Evolutionary conservation across 441 rosid genomes (phyloP).

Genomic region (Flueggea neowawraea): DNA sequence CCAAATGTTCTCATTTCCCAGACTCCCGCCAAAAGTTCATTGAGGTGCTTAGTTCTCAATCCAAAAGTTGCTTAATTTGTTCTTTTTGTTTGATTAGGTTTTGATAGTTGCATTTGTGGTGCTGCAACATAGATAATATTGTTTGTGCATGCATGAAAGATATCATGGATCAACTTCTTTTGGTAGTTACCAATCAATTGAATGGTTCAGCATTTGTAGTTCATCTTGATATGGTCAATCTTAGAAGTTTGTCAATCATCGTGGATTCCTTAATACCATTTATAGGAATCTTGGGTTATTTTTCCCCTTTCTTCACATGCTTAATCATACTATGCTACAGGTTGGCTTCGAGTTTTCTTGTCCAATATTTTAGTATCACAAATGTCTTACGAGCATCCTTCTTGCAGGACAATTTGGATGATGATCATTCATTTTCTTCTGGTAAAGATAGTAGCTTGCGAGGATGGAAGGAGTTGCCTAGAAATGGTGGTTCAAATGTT

Average conservation of each 20-base stretch:
- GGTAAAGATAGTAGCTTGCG: conserved; percentile 57
- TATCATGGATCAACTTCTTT: too few species aligned
- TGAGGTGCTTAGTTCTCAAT: conserved; percentile 13
- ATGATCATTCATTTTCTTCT: conserved; percentile 35
- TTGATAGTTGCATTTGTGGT: too few species aligned
- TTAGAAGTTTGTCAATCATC: too few species aligned
- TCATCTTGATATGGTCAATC: too few species aligned
- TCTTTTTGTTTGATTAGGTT: too few species aligned
- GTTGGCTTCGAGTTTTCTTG: neutral
- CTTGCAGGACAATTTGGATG: conserved; percentile 61
- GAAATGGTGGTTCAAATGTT: conserved; percentile 35
- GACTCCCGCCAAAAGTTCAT: conserved; percentile 24
- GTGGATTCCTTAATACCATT: too few species aligned
- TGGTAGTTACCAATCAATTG: too few species aligned
- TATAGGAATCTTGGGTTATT: too few species aligned
- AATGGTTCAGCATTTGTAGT: too few species aligned
- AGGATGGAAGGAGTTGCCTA: conserved; percentile 70
- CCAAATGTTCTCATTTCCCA: conserved; percentile 32
- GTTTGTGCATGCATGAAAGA: too few species aligned
- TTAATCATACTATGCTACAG: neutral
- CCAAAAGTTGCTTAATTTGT: neutral
- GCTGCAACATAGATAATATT: too few species aligned
- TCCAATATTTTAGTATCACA: neutral
- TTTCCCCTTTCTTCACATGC: too few species aligned
- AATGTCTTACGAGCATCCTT: conserved; percentile 13